Base-by-base conservation (phyloP, 1,284 basidiomycete species). In the Gomphus bonarii region DNA sequence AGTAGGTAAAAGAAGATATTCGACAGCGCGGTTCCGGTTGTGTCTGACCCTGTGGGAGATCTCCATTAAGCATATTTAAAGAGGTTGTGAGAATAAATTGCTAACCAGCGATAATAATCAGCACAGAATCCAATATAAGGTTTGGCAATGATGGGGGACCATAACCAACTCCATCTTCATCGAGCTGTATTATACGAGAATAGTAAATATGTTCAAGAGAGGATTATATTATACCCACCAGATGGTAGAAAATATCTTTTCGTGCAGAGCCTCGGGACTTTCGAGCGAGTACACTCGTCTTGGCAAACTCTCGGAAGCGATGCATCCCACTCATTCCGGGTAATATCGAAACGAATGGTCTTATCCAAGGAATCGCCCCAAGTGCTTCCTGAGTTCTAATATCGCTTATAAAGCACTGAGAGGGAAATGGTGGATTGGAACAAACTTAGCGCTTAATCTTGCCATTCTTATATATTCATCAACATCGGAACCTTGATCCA, bases 21-120 rank as follows among this genome's bases (percentile, higher is more conserved):
- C 59, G 70, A 70, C 7, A 82, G 62, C 0, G 70, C 73, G 3
- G 70, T 74, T 1, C 79, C 68, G 0, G 77, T 77, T 0, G 82
- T 82, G 62, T 82, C 81, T 7, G 81, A 77, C 14, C 79, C 79
- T 8, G 38, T 33, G n/a, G n/a, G n/a, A 28, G 30, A 8, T n/a
- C n/a, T 3, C 3, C 40, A n/a, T 46, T 46, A 20, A 36, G 3
- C n/a, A n/a, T n/a, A n/a, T n/a, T n/a, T n/a, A n/a, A n/a, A n/a
- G 14, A 25, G 1, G 9, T n/a, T 22, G 48, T n/a, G 31, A 33
- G 20, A 22, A 51, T 18, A 35, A 28, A 12, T 10, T 10, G 33
- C 9, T 20, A 50, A 56, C 52, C 52, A 38, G 81, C 81, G 4
- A 81, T 67, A 50, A 82, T 76, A 3, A 77, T 73, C 10, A 80